These are phyloP conservation scores for Capsicum baccatum DNA, from an alignment of 257 asterid species.

Conservation along the genomic window DNA sequence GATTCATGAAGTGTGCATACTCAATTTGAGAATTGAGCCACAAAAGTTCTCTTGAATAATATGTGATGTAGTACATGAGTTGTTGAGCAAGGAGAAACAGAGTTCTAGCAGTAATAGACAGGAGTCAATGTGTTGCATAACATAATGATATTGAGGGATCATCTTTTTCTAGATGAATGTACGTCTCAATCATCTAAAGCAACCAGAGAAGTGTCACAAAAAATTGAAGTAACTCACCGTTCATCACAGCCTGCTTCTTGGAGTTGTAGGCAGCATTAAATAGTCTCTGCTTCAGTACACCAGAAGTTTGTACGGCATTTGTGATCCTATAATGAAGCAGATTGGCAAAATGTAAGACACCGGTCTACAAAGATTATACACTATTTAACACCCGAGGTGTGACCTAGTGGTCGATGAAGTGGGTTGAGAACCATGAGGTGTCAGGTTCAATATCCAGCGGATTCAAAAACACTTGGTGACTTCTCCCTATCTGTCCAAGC, in stretches of 20 bases:
- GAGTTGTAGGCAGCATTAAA: conserved; percentile 93
- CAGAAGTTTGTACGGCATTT: conserved; percentile 84
- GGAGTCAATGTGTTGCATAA: background rate
- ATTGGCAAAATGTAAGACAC: conserved; percentile 33
- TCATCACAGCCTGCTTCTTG: conserved; percentile 88
- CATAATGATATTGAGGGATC: background rate
- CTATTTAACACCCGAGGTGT: background rate
- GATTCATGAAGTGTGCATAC: conserved; percentile 4
- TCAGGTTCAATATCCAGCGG: background rate
- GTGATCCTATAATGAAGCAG: conserved; percentile 56
- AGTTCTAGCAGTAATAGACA: background rate
- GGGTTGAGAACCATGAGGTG: background rate
- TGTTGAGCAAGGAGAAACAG: background rate
- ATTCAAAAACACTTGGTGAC: background rate
- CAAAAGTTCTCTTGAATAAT: conserved; percentile 1
- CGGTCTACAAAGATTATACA: conserved; percentile 26
- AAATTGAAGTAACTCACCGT: conserved; percentile 52
- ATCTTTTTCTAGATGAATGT: background rate
- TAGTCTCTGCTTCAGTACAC: conserved; percentile 75
- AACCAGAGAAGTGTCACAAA: conserved; percentile 20
- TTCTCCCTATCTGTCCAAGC: background rate
- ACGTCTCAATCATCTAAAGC: background rate
- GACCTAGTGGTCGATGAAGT: background rate
- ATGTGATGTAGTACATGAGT: background rate
- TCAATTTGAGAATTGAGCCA: conserved; percentile 4